Percentiles rank a stretch among this genome's conserved stretches.
phyloP scores from a whole-genome alignment of 2,329 filamentous ascomycete genomes.

The Ophiostoma montium region DNA sequence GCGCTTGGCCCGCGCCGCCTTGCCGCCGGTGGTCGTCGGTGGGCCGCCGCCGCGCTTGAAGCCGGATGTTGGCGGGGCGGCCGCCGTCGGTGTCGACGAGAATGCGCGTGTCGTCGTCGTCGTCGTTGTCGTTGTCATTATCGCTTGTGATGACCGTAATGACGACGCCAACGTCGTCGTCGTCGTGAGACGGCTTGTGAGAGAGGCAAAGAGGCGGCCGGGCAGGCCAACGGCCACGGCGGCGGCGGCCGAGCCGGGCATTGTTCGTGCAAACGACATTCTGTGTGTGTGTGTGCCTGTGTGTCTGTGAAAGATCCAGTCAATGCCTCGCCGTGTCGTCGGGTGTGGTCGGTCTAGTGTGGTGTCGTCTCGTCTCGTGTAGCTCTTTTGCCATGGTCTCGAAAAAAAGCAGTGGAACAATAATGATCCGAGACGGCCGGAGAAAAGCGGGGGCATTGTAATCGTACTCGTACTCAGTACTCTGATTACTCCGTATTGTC shows the following conservation, averaged over 20 bases:
- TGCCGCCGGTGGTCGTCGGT: not conserved
- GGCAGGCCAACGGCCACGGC: conserved; percentile 3
- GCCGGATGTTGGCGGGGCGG: not conserved
- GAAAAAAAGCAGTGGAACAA: conserved; percentile 7
- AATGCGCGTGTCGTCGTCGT: not conserved
- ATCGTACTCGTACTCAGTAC: too few species aligned
- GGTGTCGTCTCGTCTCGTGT: too few species aligned
- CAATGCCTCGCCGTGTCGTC: not conserved
- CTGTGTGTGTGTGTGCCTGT: not conserved
- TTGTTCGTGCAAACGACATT: not conserved
- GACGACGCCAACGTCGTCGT: too few species aligned
- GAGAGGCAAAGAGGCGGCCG: conserved; percentile 4
- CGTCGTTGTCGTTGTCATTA: not conserved
- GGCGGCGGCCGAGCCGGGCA: not conserved
- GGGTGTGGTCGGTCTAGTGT: not conserved
- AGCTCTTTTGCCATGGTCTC: not conserved
- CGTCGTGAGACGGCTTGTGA: conserved; percentile 3
- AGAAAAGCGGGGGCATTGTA: not conserved
- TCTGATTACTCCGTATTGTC: too few species aligned
- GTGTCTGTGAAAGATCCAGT: not conserved
- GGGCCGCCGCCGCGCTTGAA: not conserved
- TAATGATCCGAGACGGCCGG: not conserved
- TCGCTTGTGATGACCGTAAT: not conserved
- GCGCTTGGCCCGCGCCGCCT: conserved; percentile 6
- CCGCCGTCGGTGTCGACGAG: not conserved